A percentile compares a stretch with the other conserved stretches of the same genome.
Conservation (phyloP, 2,329 filamentous ascomycete genomes). For the Diplodia sapinea region DNA sequence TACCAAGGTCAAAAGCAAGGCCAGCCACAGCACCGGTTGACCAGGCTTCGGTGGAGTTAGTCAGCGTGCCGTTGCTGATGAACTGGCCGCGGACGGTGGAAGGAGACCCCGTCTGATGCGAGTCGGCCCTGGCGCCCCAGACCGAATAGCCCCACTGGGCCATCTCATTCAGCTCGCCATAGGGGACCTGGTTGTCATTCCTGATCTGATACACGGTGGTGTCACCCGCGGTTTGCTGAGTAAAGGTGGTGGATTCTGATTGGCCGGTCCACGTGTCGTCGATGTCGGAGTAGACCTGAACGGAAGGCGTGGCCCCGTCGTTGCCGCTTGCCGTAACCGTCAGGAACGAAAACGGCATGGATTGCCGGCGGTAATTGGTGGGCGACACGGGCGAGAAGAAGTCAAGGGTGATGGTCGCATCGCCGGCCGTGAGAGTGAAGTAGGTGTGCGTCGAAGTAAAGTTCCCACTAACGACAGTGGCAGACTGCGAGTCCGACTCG, state of each 20-base stretch:
- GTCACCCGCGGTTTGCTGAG: conserved; percentile 37
- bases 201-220: conserved; percentile 45
- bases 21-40: conserved; percentile 43
- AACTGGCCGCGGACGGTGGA: conserved; percentile 44
- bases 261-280: conserved; percentile 53
- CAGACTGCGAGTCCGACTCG: conserved; percentile 40
- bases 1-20: conserved; percentile 50
- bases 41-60: conserved; percentile 38
- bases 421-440: conserved; percentile 49
- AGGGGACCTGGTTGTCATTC: conserved; percentile 42
- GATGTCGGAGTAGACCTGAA: conserved; percentile 53
- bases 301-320: conserved; percentile 33
- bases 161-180: conserved; percentile 49
- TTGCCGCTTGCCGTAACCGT: conserved; percentile 44
- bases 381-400: conserved; percentile 55
- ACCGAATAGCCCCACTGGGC: conserved; percentile 52
- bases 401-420: conserved; percentile 47
- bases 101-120: conserved; percentile 41
- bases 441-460: conserved; percentile 53
- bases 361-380: conserved; percentile 51
- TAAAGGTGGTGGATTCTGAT: conserved; percentile 36
- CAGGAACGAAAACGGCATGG: conserved; percentile 53
- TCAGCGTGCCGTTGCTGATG: conserved; percentile 41
- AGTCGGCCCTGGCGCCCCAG: conserved; percentile 46
- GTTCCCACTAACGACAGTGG: conserved; percentile 44